Conservation (phyloP, 176 grass and related monocot genomes). For the Melocanna baccifera region DNA sequence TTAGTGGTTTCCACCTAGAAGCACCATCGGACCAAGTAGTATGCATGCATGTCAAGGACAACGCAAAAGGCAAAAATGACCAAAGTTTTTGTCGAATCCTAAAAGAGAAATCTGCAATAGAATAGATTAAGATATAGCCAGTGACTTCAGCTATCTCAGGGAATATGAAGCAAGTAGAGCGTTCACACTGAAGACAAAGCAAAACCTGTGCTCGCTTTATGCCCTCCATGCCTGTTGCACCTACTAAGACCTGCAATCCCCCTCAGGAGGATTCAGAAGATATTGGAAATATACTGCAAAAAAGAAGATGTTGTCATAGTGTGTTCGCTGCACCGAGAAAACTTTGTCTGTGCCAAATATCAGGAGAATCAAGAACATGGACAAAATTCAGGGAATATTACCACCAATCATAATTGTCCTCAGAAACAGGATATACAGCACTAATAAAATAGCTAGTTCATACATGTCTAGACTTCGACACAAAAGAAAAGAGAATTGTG, state of each 20-base stretch:
- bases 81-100: not conserved
- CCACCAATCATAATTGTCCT: not conserved
- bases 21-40: not conserved
- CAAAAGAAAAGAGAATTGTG: no score
- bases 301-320: no score
- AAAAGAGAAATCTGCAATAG: not conserved
- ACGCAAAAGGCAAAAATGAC: not conserved
- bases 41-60: not conserved
- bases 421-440: no score
- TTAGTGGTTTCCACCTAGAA: constrained; percentile 8
- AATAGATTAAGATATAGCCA: not conserved
- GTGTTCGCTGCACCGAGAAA: not conserved
- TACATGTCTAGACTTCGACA: no score
- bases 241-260: not conserved
- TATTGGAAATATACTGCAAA: not conserved
- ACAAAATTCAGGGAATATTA: not conserved
- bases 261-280: not conserved
- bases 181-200: not conserved
- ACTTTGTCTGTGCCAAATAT: not conserved
- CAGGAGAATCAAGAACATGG: constrained; percentile 3
- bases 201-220: not conserved
- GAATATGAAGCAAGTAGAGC: not conserved
- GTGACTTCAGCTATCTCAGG: not conserved
- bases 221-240: not conserved
- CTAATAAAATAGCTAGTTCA: no score